These are phyloP conservation scores for Pseudotsuga menziesii DNA, from an alignment of 75 land plant species.

Conservation along the genomic window DNA sequence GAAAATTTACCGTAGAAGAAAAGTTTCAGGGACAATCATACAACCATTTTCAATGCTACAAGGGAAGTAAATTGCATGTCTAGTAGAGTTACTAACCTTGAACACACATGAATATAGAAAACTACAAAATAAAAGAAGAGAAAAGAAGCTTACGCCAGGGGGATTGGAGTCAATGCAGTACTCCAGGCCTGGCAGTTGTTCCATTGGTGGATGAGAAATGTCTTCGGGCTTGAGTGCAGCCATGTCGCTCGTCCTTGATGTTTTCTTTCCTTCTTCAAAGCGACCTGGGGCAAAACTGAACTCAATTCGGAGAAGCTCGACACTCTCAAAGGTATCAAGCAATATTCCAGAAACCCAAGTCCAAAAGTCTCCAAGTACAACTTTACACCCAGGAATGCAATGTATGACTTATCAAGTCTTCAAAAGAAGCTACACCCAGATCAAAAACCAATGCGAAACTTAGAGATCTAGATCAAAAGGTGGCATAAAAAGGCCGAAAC, in stretches of 20 bases:
- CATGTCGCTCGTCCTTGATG: too few relatives aligned
- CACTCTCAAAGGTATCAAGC: background rate
- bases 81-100: background rate
- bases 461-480: background rate
- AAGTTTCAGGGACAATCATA: background rate
- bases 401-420: background rate
- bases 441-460: background rate
- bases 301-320: background rate
- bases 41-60: too few relatives aligned
- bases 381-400: background rate
- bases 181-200: conserved; percentile 85
- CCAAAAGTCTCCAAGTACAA: background rate
- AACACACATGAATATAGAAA: background rate
- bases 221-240: conserved; percentile 11
- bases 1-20: background rate
- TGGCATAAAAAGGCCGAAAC: too few relatives aligned
- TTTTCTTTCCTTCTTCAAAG: too few relatives aligned
- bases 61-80: background rate
- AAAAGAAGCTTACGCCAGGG: conserved; percentile 51
- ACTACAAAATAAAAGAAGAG: background rate
- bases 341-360: background rate
- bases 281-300: too few relatives aligned
- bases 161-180: conserved; percentile 93
- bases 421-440: background rate
- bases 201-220: conserved; percentile 73